Evolutionary conservation across 2,329 filamentous ascomycete species (phyloP).

Genomic region (Colletotrichum kahawae): DNA sequence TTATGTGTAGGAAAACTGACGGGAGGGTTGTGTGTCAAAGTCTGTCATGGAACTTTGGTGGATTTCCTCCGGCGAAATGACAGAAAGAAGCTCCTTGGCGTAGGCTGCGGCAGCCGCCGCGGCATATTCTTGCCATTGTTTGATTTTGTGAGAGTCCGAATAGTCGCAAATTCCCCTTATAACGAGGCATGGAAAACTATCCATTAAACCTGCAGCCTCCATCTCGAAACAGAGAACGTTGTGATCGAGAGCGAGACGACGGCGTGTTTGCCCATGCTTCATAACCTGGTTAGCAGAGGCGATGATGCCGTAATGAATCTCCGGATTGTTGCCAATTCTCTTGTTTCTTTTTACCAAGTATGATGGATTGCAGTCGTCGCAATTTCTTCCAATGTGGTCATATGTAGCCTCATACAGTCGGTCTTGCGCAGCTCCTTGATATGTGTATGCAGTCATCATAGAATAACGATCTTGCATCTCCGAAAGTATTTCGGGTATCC

Average conservation of each 20-base stretch:
- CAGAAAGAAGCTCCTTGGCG: not conserved
- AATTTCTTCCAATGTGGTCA: not conserved
- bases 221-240: slow-evolving; percentile 30
- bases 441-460: not conserved
- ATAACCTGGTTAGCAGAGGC: slow-evolving; percentile 24
- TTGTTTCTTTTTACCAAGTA: no score
- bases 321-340: no score
- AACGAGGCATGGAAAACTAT: slow-evolving; percentile 33
- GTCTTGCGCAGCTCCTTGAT: not conserved
- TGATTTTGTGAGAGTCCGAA: slow-evolving; percentile 41
- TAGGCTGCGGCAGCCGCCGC: slow-evolving; percentile 34
- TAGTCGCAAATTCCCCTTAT: slow-evolving; percentile 44
- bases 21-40: no score
- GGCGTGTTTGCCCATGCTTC: not conserved
- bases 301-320: slow-evolving; percentile 23
- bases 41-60: not conserved
- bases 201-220: slow-evolving; percentile 30
- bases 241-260: not conserved
- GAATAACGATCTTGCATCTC: no score
- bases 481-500: not conserved
- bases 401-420: not conserved
- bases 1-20: not conserved
- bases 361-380: not conserved
- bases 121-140: slow-evolving; percentile 39
- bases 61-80: not conserved